These are phyloP conservation scores for Coniferiporia weirii DNA, from an alignment of 1,284 basidiomycete species.

Conservation along the genomic window DNA sequence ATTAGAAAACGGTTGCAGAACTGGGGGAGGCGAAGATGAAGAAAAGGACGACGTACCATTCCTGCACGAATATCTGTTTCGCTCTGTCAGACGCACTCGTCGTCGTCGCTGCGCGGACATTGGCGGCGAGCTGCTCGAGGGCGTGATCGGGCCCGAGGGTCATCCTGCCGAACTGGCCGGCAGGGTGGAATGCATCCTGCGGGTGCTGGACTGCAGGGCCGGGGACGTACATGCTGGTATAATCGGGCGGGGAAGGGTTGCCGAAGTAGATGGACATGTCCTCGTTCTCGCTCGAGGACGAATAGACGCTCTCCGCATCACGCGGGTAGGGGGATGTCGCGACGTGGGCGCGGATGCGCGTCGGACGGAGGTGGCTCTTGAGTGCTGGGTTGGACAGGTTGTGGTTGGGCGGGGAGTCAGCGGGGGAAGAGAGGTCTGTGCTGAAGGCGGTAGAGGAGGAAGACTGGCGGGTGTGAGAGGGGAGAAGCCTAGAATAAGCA, in stretches of 20 bases:
- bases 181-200: conserved; percentile 56
- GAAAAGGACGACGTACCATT: conserved; percentile 52
- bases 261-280: conserved; percentile 73
- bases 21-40: conserved; percentile 10
- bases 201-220: conserved; percentile 37
- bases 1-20: neutral
- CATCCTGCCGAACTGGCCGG: conserved; percentile 70
- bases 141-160: conserved; percentile 67
- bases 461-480: conserved; percentile 35
- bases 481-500: conserved; percentile 20
- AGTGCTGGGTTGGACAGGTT: conserved; percentile 64
- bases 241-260: conserved; percentile 39
- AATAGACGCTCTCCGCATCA: conserved; percentile 78
- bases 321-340: conserved; percentile 77
- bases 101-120: conserved; percentile 80
- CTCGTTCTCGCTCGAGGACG: conserved; percentile 79
- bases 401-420: conserved; percentile 65
- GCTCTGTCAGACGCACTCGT: conserved; percentile 84
- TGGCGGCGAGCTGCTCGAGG: conserved; percentile 79
- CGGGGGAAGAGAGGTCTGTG: conserved; percentile 41
- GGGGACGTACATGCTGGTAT: conserved; percentile 60
- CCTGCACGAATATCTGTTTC: conserved; percentile 86
- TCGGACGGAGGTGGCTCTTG: conserved; percentile 69
- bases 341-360: conserved; percentile 55
- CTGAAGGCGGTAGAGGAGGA: conserved; percentile 40